These are phyloP conservation scores for Barnettozyma vustinii DNA, from an alignment of 805 yeast genomes.

Conservation along the genomic window DNA sequence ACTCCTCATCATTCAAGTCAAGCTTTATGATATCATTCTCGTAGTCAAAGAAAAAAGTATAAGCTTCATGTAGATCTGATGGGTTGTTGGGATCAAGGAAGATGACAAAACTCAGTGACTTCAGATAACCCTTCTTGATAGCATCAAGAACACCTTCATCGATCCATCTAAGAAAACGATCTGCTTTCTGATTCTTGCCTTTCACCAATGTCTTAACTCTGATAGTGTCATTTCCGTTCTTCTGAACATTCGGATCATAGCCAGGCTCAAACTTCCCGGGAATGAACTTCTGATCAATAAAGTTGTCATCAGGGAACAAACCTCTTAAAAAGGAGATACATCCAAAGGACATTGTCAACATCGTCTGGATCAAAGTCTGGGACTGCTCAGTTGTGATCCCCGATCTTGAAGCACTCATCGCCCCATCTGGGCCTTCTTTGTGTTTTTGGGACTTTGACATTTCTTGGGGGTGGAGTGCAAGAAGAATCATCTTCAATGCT, in stretches of 20 bases:
- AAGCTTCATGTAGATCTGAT: constrained; percentile 41
- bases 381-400: constrained; percentile 33
- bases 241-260: constrained; percentile 21
- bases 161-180: constrained; percentile 47
- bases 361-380: constrained; percentile 41
- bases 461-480: background rate
- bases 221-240: constrained; percentile 31
- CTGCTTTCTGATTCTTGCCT: constrained; percentile 43
- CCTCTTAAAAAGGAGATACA: constrained; percentile 54
- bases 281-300: constrained; percentile 42
- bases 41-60: constrained; percentile 44
- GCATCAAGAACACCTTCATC: constrained; percentile 45
- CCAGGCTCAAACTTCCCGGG: constrained; percentile 30
- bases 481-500: background rate
- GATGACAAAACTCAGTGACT: constrained; percentile 42
- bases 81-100: constrained; percentile 39
- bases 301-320: constrained; percentile 49
- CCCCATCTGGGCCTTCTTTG: background rate
- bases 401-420: constrained; percentile 10
- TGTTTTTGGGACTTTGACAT: background rate
- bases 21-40: constrained; percentile 25
- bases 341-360: constrained; percentile 48
- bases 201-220: constrained; percentile 43
- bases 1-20: constrained; percentile 16
- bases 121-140: constrained; percentile 35